Evolutionary conservation across 805 yeast genomes (phyloP).

Genomic region (Dipodascopsis uninucleata): DNA sequence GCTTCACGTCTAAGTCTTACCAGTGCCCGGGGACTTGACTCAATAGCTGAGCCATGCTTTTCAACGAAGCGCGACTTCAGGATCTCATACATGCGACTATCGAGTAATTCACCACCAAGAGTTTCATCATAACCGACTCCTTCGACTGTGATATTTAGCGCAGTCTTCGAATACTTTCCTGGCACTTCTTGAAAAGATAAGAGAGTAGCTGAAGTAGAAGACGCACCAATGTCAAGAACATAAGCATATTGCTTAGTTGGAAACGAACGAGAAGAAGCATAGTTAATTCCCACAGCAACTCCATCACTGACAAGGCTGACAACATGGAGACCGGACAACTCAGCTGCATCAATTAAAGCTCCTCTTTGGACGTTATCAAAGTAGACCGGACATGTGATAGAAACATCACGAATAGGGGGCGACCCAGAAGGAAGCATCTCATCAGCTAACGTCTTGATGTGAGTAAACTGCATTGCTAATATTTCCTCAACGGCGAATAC

Average conservation of each 20-base stretch:
- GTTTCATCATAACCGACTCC: conserved; percentile 66
- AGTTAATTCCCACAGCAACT: conserved; percentile 82
- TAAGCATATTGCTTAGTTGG: conserved; percentile 54
- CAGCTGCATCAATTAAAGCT: conserved; percentile 69
- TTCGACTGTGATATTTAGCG: conserved; percentile 54
- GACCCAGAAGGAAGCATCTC: conserved; percentile 53
- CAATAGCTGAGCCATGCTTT: conserved; percentile 43
- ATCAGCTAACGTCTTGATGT: conserved; percentile 63
- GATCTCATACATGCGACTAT: conserved; percentile 58
- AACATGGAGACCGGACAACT: conserved; percentile 61
- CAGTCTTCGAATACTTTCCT: conserved; percentile 25
- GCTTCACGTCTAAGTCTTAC: conserved; percentile 75
- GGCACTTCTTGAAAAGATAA: conserved; percentile 54
- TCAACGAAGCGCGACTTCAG: conserved; percentile 57
- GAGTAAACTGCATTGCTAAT: conserved; percentile 74
- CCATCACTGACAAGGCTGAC: conserved; percentile 83
- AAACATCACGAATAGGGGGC: conserved; percentile 52
- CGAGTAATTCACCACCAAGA: conserved; percentile 75
- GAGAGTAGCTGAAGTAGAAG: conserved; percentile 83
- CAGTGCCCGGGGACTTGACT: conserved; percentile 51
- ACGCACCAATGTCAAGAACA: conserved; percentile 90
- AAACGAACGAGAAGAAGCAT: conserved; percentile 56
- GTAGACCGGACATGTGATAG: conserved; percentile 73
- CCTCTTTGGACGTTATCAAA: conserved; percentile 61
- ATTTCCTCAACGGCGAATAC: conserved; percentile 68